Evolutionary conservation across 73 alveolate genomes (phyloP).

Genomic region (Tetrahymena malaccensis): DNA sequence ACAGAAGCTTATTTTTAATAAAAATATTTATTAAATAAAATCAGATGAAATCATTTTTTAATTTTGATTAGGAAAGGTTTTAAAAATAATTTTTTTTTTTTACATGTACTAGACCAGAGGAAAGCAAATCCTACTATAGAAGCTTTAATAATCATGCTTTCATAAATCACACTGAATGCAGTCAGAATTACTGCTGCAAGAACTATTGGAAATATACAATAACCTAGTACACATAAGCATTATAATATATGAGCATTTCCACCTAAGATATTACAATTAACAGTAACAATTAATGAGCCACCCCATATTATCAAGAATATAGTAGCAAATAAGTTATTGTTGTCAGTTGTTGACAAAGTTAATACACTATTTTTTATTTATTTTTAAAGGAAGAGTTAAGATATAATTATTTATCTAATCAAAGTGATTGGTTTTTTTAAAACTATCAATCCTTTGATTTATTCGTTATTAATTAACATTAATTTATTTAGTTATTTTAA

Average conservation of each 20-base stretch:
- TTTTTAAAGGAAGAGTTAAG: neutral
- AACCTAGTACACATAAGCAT: conserved; percentile 91
- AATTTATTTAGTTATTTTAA: neutral
- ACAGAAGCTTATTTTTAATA: neutral
- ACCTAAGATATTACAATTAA: conserved; percentile 90
- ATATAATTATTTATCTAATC: neutral
- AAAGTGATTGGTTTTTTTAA: neutral
- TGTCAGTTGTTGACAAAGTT: conserved; percentile 62
- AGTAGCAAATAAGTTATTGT: conserved; percentile 70
- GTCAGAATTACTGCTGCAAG: conserved; percentile 79
- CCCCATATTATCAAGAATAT: conserved; percentile 91
- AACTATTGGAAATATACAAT: conserved; percentile 92
- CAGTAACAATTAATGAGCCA: conserved; percentile 86
- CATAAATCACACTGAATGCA: neutral
- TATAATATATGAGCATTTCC: conserved; percentile 84
- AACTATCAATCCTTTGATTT: neutral
- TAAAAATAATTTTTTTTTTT: neutral
- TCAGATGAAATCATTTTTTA: no score
- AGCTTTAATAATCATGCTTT: neutral
- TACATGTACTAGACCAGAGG: neutral
- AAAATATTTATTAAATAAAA: neutral
- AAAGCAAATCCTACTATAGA: neutral
- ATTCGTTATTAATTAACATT: neutral
- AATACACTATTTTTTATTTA: neutral
- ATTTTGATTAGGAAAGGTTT: no score